phyloP scores from a whole-genome alignment of 1,139 yeast genomes.

The Candida dubliniensis region DNA sequence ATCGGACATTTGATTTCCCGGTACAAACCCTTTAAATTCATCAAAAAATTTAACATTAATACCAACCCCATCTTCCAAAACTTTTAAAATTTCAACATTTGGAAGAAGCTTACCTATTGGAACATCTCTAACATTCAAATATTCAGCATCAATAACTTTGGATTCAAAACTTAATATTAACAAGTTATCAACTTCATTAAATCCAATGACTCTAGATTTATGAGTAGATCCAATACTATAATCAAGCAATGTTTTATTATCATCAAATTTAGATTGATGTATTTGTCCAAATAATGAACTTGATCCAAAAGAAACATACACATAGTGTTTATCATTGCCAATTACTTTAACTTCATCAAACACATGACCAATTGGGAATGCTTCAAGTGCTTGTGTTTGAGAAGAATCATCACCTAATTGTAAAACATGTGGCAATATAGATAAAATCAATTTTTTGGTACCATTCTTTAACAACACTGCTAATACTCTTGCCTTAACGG shows the following conservation, averaged over 20 bases:
- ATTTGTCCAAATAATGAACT: constrained; percentile 62
- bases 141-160: constrained; percentile 60
- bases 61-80: constrained; percentile 65
- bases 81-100: constrained; percentile 57
- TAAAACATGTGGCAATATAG: constrained; percentile 60
- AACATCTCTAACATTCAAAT: constrained; percentile 66
- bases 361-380: constrained; percentile 76
- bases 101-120: constrained; percentile 70
- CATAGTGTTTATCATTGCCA: constrained; percentile 56
- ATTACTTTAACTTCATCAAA: constrained; percentile 60
- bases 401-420: constrained; percentile 18
- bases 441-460: constrained; percentile 60
- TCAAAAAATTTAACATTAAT: constrained; percentile 64
- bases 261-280: constrained; percentile 68
- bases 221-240: constrained; percentile 66
- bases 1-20: constrained; percentile 78
- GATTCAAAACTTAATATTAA: constrained; percentile 71
- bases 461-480: constrained; percentile 60
- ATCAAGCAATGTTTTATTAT: constrained; percentile 50
- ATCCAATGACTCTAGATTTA: constrained; percentile 75
- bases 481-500: constrained; percentile 66
- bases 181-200: constrained; percentile 61
- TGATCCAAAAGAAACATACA: constrained; percentile 59
- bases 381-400: constrained; percentile 40
- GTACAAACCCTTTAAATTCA: constrained; percentile 73